Base-by-base conservation (phyloP, 495 filamentous ascomycete species). In the Hyaloscypha variabilis region DNA sequence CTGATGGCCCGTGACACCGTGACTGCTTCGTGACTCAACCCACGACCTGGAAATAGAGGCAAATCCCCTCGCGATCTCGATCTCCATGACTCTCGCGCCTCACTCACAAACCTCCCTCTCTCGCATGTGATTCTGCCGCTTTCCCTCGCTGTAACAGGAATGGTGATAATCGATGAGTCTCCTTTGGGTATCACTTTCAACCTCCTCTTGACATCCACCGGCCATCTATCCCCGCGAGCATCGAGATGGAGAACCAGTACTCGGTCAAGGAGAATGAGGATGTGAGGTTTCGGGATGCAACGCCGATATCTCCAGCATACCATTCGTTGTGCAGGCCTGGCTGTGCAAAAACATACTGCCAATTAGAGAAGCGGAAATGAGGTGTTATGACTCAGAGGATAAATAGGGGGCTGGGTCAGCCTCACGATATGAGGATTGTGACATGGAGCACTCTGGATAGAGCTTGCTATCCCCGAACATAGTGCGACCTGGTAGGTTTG, bases 341-440 rank as follows among this genome's bases (percentile, higher is more conserved):
- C 51, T 54, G 51, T 54, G 51, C 19, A 54, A 28, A 42, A 54
- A 14, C 51, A 34, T 54, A 54, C 51, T 25, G 25, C 25, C 23
- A 54, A 54, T 25, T 34, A 25, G 51, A 54, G 21, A 25, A 25
- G 51, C 19, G 13, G 51, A n/a, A 24, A 28, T 25, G 21, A 54
- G 19, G 10, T 54, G 8, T 54, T 54, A 54, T 54, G 51, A 54
- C 19, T 54, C 51, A 54, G 51, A 54, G 51, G 10, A 24, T 14
- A 54, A 28, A 14, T 6, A 14, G 51, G 51, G 21, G 51, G 51
- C 51, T 54, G 51, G 51, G 25, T 54, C 10, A 46, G 51, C 51
- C 51, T 54, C 51, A 54, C 25, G 51, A 54, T 54, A 1, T 17
- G 51, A 54, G 25, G 21, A 25, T 19, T 19, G 51, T 54, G 51